Evolutionary conservation across 148 eudicot genomes (phyloP).

Genomic region (Rhododendron griersonianum): DNA sequence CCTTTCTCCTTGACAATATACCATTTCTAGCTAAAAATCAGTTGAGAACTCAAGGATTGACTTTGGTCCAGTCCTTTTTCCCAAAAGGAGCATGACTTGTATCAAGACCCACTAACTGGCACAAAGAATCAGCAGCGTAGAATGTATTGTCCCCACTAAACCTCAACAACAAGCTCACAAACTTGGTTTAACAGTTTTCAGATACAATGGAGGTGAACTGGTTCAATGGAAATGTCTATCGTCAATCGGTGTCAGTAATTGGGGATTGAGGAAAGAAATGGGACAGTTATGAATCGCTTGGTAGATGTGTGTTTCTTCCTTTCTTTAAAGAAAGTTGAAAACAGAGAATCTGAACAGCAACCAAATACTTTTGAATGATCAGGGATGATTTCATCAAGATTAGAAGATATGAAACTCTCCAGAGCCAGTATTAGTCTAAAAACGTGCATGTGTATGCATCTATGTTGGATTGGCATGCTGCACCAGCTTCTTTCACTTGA

Average conservation of each 20-base stretch:
- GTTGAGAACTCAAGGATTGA: background rate
- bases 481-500: background rate
- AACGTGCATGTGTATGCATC: background rate
- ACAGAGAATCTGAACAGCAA: background rate
- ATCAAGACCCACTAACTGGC: conserved; percentile 4
- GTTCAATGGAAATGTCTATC: background rate
- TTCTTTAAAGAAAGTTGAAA: background rate
- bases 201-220: background rate
- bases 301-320: background rate
- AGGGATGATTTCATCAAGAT: background rate
- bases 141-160: background rate
- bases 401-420: background rate
- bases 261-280: background rate
- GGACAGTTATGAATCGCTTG: background rate
- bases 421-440: background rate
- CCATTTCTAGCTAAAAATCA: background rate
- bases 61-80: background rate
- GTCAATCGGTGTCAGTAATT: background rate
- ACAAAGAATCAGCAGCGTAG: background rate
- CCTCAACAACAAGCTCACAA: background rate
- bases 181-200: background rate
- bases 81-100: background rate
- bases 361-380: background rate
- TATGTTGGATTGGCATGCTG: background rate
- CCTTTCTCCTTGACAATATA: background rate